Percentiles rank a stretch among this genome's conserved stretches.
These are phyloP conservation scores for Oryza nivara DNA, from an alignment of 176 grass and related monocot species.

Conservation along the genomic window DNA sequence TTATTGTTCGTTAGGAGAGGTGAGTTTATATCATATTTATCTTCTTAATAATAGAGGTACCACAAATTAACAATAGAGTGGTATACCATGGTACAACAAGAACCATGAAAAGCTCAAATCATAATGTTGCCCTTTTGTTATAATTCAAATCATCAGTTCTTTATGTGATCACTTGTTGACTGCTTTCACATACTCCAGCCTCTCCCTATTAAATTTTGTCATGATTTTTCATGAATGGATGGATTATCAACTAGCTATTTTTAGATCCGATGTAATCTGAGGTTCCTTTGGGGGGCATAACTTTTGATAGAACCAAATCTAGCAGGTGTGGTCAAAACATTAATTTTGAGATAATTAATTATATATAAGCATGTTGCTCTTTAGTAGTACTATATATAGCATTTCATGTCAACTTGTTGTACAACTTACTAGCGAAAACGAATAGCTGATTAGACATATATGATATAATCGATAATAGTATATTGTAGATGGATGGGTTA, in stretches of 20 bases:
- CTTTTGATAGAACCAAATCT: slow-evolving; percentile 41
- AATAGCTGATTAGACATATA: neutral
- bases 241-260: slow-evolving; percentile 2
- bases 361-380: slow-evolving; percentile 12
- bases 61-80: neutral
- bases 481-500: slow-evolving; percentile 13
- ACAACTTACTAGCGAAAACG: neutral
- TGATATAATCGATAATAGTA: neutral
- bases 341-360: slow-evolving; percentile 14
- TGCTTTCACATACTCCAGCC: neutral
- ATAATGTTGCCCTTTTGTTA: neutral
- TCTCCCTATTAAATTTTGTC: slow-evolving; percentile 16
- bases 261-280: slow-evolving; percentile 30
- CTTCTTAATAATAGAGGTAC: neutral
- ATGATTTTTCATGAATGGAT: slow-evolving; percentile 22
- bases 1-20: neutral
- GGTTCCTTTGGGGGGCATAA: slow-evolving; percentile 22
- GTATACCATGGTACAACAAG: neutral
- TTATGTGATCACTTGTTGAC: neutral
- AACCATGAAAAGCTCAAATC: neutral
- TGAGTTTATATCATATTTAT: neutral
- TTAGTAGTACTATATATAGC: neutral
- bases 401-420: neutral
- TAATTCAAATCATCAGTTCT: neutral
- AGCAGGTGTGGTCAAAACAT: slow-evolving; percentile 15